Conservation (phyloP, 768 basidiomycete genomes). For the Calocybe gangraenosa region DNA sequence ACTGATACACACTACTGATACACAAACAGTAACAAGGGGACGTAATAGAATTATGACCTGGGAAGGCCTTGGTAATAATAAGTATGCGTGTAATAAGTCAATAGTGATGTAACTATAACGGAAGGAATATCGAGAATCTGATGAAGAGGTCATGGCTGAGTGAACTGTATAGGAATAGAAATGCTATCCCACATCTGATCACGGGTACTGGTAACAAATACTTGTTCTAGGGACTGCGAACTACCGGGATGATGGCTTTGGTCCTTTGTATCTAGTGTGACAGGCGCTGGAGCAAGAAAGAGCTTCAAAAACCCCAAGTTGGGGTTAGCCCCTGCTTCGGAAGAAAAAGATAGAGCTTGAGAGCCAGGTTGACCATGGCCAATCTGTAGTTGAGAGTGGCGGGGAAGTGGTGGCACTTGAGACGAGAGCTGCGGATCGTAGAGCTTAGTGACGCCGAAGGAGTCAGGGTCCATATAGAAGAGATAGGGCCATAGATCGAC, state of each 20-base stretch:
- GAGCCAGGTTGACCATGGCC: slow-evolving; percentile 40
- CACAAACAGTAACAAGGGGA: too few species aligned
- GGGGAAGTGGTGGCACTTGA: slow-evolving; percentile 38
- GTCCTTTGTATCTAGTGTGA: slow-evolving; percentile 45
- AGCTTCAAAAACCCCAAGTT: slow-evolving; percentile 54
- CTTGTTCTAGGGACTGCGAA: background rate
- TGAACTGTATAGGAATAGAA: slow-evolving; percentile 23
- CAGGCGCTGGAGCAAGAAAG: slow-evolving; percentile 50
- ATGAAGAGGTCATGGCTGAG: background rate
- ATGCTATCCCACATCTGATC: slow-evolving; percentile 29
- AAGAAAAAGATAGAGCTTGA: slow-evolving; percentile 42
- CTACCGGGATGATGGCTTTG: background rate
- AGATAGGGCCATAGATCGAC: slow-evolving; percentile 60
- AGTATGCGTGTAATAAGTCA: too few species aligned
- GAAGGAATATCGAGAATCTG: too few species aligned
- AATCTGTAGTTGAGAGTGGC: slow-evolving; percentile 34
- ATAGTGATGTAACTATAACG: too few species aligned
- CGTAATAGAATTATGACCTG: too few species aligned
- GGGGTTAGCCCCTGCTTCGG: slow-evolving; percentile 29
- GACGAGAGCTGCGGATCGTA: slow-evolving; percentile 42
- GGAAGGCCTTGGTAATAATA: too few species aligned
- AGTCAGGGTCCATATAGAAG: slow-evolving; percentile 55
- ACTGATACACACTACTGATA: too few species aligned
- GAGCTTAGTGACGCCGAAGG: slow-evolving; percentile 49
- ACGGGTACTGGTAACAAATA: background rate